phyloP scores from a whole-genome alignment of 441 rosid genomes.

The Populus hybrid region DNA sequence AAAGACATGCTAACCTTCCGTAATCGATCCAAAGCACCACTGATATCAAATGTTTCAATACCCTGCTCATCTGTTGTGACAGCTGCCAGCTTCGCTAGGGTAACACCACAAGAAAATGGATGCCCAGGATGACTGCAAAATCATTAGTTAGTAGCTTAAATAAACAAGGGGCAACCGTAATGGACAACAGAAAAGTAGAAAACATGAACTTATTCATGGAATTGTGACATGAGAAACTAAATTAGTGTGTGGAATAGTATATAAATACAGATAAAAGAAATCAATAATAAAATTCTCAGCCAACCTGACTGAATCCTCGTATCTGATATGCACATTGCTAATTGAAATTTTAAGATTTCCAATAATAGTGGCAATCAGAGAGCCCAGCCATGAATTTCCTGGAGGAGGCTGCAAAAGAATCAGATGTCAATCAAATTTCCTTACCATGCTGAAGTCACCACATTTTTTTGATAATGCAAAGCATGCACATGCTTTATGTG shows the following conservation, averaged over 20 bases:
- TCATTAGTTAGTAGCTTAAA: constrained; percentile 20
- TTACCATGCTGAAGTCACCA: constrained; percentile 2
- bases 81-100: constrained; percentile 98
- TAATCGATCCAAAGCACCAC: constrained; percentile 95
- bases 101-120: constrained; percentile 91
- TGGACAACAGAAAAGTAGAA: constrained; percentile 11
- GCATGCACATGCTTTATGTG: not conserved
- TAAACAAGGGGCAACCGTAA: constrained; percentile 19
- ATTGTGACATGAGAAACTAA: not conserved
- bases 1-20: constrained; percentile 68
- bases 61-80: constrained; percentile 97
- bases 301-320: constrained; percentile 89
- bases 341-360: constrained; percentile 97
- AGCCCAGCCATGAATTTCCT: constrained; percentile 95
- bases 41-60: constrained; percentile 95
- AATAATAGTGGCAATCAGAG: constrained; percentile 86
- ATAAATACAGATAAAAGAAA: not conserved
- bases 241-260: not conserved
- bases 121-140: constrained; percentile 72
- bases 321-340: constrained; percentile 97
- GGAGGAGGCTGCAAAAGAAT: constrained; percentile 57
- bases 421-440: constrained; percentile 14
- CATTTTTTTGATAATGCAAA: constrained; percentile 2
- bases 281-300: constrained; percentile 19
- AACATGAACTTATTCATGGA: not conserved